phyloP scores from a whole-genome alignment of 2,329 filamentous ascomycete species.

The Aureobasidium leucospermi region DNA sequence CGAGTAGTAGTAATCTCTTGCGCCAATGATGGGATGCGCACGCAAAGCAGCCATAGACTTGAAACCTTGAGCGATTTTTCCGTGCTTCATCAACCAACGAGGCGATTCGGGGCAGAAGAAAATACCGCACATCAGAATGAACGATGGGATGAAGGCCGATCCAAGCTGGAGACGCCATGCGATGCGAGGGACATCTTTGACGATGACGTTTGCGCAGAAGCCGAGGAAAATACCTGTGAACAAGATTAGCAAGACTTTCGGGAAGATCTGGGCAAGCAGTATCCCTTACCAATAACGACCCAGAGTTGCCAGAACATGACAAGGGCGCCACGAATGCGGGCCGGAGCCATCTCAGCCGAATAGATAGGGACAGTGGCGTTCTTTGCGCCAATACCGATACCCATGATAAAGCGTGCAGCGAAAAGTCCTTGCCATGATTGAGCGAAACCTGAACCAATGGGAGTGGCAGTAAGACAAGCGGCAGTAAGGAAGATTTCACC shows the following conservation, averaged over 20 bases:
- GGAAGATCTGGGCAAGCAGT: neutral
- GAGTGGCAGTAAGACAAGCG: constrained; percentile 57
- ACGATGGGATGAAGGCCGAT: constrained; percentile 48
- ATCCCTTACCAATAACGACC: constrained; percentile 26
- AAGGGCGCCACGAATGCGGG: constrained; percentile 52
- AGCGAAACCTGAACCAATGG: constrained; percentile 57
- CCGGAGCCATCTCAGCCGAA: constrained; percentile 38
- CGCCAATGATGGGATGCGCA: constrained; percentile 24
- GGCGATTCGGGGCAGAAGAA: constrained; percentile 25
- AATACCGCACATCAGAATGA: constrained; percentile 28
- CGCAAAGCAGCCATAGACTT: constrained; percentile 35
- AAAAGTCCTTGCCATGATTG: constrained; percentile 54
- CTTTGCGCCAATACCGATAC: constrained; percentile 45
- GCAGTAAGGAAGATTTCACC: constrained; percentile 32
- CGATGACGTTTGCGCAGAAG: constrained; percentile 56
- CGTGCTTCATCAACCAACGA: constrained; percentile 45
- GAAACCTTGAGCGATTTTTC: constrained; percentile 33
- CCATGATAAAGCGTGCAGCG: constrained; percentile 62
- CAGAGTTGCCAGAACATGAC: constrained; percentile 80
- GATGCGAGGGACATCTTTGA: constrained; percentile 51
- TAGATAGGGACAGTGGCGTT: constrained; percentile 43
- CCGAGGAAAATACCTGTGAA: constrained; percentile 52
- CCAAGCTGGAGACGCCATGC: constrained; percentile 65
- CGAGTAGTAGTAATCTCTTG: constrained; percentile 25
- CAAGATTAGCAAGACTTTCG: neutral